Conservation (phyloP, 768 basidiomycete genomes). For the Mycena alexandri region DNA sequence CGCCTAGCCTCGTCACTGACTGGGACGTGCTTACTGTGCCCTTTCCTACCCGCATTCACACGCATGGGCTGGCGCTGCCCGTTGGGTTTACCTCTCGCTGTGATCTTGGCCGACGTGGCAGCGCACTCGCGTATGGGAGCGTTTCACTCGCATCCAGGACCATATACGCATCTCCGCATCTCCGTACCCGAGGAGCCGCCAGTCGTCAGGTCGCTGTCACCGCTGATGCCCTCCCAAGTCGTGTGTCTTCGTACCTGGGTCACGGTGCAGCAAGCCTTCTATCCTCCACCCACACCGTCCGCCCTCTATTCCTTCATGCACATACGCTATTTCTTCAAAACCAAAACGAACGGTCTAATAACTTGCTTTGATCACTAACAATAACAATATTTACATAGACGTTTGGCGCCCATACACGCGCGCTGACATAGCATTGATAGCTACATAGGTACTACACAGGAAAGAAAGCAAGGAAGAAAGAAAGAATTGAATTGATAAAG, state of each 20-base stretch:
- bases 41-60: not conserved
- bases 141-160: too few species aligned
- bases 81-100: slow-evolving; percentile 1
- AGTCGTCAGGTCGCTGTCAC: slow-evolving; percentile 10
- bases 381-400: slow-evolving; percentile 23
- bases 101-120: slow-evolving; percentile 13
- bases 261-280: too few species aligned
- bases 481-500: slow-evolving; percentile 9
- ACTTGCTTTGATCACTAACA: not conserved
- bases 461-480: not conserved
- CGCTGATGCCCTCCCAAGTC: not conserved
- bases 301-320: not conserved
- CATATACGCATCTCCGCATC: too few species aligned
- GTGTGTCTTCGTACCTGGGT: too few species aligned
- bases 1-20: not conserved
- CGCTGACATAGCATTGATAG: slow-evolving; percentile 1
- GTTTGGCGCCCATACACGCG: slow-evolving; percentile 1
- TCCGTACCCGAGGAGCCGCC: not conserved
- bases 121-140: not conserved
- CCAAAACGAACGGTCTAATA: not conserved
- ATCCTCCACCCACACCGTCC: not conserved
- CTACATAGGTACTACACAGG: not conserved
- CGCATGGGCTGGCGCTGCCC: slow-evolving; percentile 4
- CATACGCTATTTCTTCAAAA: not conserved
- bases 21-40: too few species aligned